Evolutionary conservation across 139 green algal genomes (phyloP).

Genomic region (Zygnema circumcarinatum): DNA sequence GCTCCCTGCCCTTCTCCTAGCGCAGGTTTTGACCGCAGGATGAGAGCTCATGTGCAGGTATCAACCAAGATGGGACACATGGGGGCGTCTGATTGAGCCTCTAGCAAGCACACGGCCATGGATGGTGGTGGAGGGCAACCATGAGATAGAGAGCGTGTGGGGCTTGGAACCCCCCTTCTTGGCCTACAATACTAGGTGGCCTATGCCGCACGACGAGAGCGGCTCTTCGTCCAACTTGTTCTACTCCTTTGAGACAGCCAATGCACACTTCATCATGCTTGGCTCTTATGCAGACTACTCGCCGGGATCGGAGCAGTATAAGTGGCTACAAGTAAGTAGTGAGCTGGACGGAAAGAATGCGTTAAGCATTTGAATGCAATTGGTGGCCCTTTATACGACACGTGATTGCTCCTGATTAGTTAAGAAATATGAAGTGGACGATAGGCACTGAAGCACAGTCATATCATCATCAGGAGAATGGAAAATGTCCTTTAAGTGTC

Average conservation of each 20-base stretch:
- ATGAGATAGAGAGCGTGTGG: slow-evolving; percentile 69
- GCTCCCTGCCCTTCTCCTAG: neutral
- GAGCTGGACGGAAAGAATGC: no score
- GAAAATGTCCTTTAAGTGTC: no score
- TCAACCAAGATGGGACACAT: slow-evolving; percentile 83
- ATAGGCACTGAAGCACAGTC: no score
- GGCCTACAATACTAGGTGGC: slow-evolving; percentile 59
- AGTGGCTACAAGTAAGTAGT: slow-evolving; percentile 73
- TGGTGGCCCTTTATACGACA: no score
- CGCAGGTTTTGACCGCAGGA: neutral
- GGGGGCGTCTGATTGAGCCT: slow-evolving; percentile 68
- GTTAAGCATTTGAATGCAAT: no score
- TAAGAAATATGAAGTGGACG: no score
- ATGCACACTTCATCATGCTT: slow-evolving; percentile 75
- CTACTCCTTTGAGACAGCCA: slow-evolving; percentile 73
- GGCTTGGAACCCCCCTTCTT: slow-evolving; percentile 23
- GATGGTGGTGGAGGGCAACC: slow-evolving; percentile 76
- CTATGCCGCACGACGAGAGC: slow-evolving; percentile 58
- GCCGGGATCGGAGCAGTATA: slow-evolving; percentile 65
- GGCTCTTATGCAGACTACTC: slow-evolving; percentile 66
- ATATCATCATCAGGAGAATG: no score
- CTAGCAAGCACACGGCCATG: slow-evolving; percentile 65
- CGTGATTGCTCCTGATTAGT: no score
- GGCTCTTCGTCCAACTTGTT: slow-evolving; percentile 67
- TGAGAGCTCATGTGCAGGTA: slow-evolving; percentile 58